Evolutionary conservation across 1,139 yeast genomes (phyloP).

Genomic region (Taphrina confusa): DNA sequence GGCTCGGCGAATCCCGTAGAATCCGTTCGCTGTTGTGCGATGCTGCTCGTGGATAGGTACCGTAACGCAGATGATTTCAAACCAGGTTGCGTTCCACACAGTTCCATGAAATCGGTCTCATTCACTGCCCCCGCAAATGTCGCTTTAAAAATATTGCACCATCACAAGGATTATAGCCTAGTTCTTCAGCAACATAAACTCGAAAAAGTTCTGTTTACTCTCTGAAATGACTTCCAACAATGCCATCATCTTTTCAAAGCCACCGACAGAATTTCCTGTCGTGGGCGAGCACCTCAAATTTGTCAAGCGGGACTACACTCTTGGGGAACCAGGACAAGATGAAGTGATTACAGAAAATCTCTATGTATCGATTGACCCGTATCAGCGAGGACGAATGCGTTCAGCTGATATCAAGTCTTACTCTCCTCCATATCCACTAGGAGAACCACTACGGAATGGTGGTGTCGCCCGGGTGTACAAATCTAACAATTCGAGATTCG

Average conservation of each 20-base stretch:
- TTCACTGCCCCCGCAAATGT: too few relatives aligned
- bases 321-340: slow-evolving; percentile 39
- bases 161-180: too few relatives aligned
- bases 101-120: too few relatives aligned
- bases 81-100: too few relatives aligned
- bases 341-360: slow-evolving; percentile 37
- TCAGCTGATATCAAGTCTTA: slow-evolving; percentile 35
- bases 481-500: slow-evolving; percentile 30
- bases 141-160: too few relatives aligned
- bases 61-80: too few relatives aligned
- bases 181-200: too few relatives aligned
- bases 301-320: slow-evolving; percentile 37
- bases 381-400: slow-evolving; percentile 40
- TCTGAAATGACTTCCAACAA: slow-evolving; percentile 24
- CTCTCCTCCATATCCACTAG: slow-evolving; percentile 36
- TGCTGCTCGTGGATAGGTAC: too few relatives aligned
- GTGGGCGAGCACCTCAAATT: slow-evolving; percentile 33
- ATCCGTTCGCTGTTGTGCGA: too few relatives aligned
- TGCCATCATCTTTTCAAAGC: slow-evolving; percentile 29
- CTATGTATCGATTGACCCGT: slow-evolving; percentile 41
- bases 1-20: too few relatives aligned
- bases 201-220: too few relatives aligned
- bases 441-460: slow-evolving; percentile 34
- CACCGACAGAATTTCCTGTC: slow-evolving; percentile 27
- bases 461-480: slow-evolving; percentile 39